Conservation (phyloP, 2,329 filamentous ascomycete genomes). For the Sporothrix euskadiensis region DNA sequence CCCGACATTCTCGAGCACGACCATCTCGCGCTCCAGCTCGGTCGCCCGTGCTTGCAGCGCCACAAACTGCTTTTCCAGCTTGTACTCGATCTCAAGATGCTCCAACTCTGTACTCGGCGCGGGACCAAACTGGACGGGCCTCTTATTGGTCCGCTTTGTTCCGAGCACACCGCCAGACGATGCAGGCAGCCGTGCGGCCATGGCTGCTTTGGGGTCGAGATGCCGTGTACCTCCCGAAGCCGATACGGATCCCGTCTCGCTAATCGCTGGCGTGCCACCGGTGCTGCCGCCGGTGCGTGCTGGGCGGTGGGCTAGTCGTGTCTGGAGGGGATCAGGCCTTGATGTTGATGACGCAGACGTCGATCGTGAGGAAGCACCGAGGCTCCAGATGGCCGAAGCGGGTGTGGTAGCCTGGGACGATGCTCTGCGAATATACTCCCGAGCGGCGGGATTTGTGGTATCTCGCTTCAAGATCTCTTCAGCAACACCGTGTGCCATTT, state of each 20-base stretch:
- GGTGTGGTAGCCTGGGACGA: slow-evolving; percentile 21
- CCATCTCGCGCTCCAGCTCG: slow-evolving; percentile 29
- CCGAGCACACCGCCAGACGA: background rate
- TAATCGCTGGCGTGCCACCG: background rate
- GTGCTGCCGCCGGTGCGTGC: background rate
- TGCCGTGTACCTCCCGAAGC: background rate
- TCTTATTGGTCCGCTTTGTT: background rate
- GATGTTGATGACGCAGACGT: slow-evolving; percentile 24
- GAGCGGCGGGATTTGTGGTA: slow-evolving; percentile 21
- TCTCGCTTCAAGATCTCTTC: slow-evolving; percentile 30
- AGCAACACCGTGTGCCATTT: slow-evolving; percentile 27
- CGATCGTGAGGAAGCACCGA: slow-evolving; percentile 44
- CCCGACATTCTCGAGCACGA: slow-evolving; percentile 24
- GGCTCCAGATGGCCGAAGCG: slow-evolving; percentile 28
- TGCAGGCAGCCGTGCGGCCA: slow-evolving; percentile 17
- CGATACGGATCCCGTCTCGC: slow-evolving; percentile 15
- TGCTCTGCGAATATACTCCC: slow-evolving; percentile 17
- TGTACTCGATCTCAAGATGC: background rate
- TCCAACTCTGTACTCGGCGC: background rate
- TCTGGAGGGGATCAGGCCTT: background rate
- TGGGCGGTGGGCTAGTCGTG: background rate
- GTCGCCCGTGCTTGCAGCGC: slow-evolving; percentile 22
- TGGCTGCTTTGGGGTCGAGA: slow-evolving; percentile 18
- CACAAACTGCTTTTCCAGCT: slow-evolving; percentile 16
- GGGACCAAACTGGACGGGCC: slow-evolving; percentile 13